Base-by-base conservation (phyloP, 1,139 yeast species). In the Pichia sp. region DNA sequence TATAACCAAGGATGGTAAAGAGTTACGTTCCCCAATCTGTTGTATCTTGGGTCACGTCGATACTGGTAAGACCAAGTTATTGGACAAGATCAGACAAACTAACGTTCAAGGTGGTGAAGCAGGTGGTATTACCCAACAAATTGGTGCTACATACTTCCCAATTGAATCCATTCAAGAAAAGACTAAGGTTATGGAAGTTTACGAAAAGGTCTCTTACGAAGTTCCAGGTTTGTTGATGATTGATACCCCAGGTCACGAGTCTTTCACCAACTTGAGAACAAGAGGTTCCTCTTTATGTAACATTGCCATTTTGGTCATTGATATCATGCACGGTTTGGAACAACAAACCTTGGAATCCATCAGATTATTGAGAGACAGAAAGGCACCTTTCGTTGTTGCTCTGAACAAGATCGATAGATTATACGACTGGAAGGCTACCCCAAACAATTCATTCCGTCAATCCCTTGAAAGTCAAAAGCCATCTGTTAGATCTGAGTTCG, bases 21-120 rank as follows among this genome's bases (percentile, higher is more conserved):
- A 91, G 53, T 67, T 91, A 56, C 94, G 99, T 65, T 93, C 99
- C 43, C 99, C 99, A 48, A 91, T 91, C 59, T 91, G 98, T 63
- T 88, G 96, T 81, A 93, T 91, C 56, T 74, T 91, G 63, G 99
- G 99, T 59, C 99, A 91, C 69, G 99, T 91, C 62, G 99, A 91
- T 72, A 91, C 98, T 40, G 98, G 99, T 78, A 93, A 91, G 66
- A 91, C 98, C 46, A 91, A 91, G 61, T 74, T 91, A 49, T 72
- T 91, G 59, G 99, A 91, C 60, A 93, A 91, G 64, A 79, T 91
- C 50, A 93, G 99, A 69, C 96, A 91, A 69, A 93, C 97, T 33
- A 91, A 91, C 55, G 99, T 91, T 44, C 99, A 91, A 70, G 98
- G 96, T 62, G 99, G 98, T 59, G 99, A 91, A 69, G 99, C 98